Evolutionary conservation across 140 eudicot species (phyloP).

Genomic region (Erigeron philadelphicus): DNA sequence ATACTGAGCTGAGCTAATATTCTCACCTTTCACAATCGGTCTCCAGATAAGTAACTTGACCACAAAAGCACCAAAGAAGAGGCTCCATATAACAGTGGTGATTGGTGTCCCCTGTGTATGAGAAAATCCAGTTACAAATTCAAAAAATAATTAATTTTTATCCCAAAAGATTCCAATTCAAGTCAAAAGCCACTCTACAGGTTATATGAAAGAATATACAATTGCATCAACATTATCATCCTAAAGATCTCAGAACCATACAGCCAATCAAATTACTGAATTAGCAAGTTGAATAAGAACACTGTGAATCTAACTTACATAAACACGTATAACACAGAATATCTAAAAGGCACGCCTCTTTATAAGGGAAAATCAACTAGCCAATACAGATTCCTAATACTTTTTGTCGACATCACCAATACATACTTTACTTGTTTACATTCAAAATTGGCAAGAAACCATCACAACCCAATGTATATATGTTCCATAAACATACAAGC

Average conservation of each 20-base stretch:
- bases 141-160: not conserved
- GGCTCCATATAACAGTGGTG: constrained; percentile 30
- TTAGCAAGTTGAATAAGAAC: no score
- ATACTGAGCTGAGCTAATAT: not conserved
- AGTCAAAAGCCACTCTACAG: no score
- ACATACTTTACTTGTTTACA: not conserved
- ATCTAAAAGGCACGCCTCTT: not conserved
- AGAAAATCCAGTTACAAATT: not conserved
- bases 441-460: constrained; percentile 3
- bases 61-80: constrained; percentile 24
- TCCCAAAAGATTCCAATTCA: not conserved
- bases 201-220: no score
- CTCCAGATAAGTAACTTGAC: constrained; percentile 38
- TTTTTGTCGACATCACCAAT: not conserved
- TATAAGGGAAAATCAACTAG: not conserved
- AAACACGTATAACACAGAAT: not conserved
- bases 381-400: not conserved
- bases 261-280: no score
- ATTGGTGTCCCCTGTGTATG: constrained; percentile 28
- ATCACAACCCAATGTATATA: not conserved
- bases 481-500: not conserved
- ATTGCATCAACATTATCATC: no score
- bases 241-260: no score
- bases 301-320: not conserved
- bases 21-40: constrained; percentile 41